phyloP scores from a whole-genome alignment of 768 basidiomycete genomes.

The Pilatotrama ljubarskyi region DNA sequence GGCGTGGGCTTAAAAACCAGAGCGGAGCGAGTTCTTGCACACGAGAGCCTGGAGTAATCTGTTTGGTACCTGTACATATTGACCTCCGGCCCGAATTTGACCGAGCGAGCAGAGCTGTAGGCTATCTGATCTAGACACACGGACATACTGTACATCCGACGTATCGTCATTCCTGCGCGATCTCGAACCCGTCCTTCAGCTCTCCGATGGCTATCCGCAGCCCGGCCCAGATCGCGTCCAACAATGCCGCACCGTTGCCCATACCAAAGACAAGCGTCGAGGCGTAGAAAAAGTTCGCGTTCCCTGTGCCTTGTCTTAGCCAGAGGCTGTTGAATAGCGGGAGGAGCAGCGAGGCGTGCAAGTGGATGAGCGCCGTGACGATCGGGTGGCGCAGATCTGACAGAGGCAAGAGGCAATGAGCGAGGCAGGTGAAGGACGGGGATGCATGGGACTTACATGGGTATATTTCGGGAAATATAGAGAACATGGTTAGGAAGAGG shows the following conservation, averaged over 20 bases:
- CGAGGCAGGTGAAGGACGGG: neutral
- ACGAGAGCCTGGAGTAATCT: no score
- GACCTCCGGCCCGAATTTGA: no score
- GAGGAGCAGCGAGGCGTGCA: conserved; percentile 82
- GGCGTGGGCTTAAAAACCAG: no score
- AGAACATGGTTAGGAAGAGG: conserved; percentile 78
- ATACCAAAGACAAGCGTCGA: conserved; percentile 92
- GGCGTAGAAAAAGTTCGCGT: conserved; percentile 98
- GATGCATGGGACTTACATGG: conserved; percentile 58
- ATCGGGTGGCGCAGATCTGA: conserved; percentile 85
- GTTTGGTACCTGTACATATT: no score
- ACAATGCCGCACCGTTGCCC: conserved; percentile 78
- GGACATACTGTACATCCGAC: no score
- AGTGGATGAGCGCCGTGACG: conserved; percentile 77
- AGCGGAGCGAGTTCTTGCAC: no score
- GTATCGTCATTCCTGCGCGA: conserved; percentile 62
- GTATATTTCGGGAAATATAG: conserved; percentile 81
- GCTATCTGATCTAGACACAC: no score
- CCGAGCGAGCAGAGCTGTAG: no score
- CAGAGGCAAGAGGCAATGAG: neutral
- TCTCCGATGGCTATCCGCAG: conserved; percentile 69
- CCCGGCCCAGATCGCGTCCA: conserved; percentile 85
- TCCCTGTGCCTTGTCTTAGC: conserved; percentile 89
- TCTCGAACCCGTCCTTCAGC: conserved; percentile 51
- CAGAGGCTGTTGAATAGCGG: conserved; percentile 92